phyloP scores from a whole-genome alignment of 768 basidiomycete species.

The Mycena latifolia region DNA sequence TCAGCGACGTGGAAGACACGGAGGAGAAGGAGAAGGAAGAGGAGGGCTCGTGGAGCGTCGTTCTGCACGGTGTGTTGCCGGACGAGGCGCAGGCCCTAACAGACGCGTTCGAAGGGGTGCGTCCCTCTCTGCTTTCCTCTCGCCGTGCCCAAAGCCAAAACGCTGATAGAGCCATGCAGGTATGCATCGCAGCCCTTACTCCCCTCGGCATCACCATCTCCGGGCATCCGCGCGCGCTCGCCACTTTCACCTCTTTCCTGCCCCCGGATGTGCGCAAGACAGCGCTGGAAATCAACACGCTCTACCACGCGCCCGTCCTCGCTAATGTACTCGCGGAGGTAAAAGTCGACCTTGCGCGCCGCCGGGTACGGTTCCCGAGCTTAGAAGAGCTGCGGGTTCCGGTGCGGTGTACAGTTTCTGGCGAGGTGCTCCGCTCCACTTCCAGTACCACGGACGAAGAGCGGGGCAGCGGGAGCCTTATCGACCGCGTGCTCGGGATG shows the following conservation, averaged over 20 bases:
- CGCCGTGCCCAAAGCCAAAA: not conserved
- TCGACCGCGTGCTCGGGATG: constrained; percentile 61
- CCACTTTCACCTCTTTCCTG: too few relatives aligned
- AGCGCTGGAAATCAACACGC: constrained; percentile 51
- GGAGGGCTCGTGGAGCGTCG: constrained; percentile 54
- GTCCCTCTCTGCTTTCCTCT: not conserved
- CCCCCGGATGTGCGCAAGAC: constrained; percentile 51
- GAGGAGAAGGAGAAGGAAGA: too few relatives aligned
- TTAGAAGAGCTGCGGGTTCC: constrained; percentile 61
- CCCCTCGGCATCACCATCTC: too few relatives aligned
- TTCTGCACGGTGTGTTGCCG: constrained; percentile 48
- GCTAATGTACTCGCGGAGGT: constrained; percentile 40
- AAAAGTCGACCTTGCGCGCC: constrained; percentile 55
- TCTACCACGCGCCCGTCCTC: constrained; percentile 64
- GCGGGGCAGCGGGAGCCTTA: too few relatives aligned
- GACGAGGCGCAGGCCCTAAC: constrained; percentile 38
- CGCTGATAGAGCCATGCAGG: not conserved
- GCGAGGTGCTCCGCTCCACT: constrained; percentile 44
- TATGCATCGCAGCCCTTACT: not conserved
- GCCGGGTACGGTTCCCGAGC: constrained; percentile 64
- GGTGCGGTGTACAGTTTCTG: constrained; percentile 60
- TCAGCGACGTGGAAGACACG: too few relatives aligned
- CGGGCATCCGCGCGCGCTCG: too few relatives aligned
- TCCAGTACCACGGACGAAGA: too few relatives aligned
- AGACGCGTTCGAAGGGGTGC: constrained; percentile 2